These are phyloP conservation scores for Cutaneotrichosporon sp. DNA, from an alignment of 1,284 basidiomycete species.

Conservation along the genomic window DNA sequence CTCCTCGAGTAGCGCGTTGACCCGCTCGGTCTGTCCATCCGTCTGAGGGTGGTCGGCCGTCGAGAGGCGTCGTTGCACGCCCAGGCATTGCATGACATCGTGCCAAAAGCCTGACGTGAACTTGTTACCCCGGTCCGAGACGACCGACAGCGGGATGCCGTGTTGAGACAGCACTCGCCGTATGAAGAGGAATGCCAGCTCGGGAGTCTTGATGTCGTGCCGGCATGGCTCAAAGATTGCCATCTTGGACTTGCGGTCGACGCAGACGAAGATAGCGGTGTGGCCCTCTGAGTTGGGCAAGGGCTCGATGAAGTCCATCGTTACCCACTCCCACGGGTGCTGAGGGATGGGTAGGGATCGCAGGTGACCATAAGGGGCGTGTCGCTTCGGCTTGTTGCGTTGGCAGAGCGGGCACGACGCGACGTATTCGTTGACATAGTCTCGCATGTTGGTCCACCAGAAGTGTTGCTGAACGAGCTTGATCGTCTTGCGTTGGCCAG, in stretches of 20 bases:
- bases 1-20: no score
- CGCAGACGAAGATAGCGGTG: slow-evolving; percentile 56
- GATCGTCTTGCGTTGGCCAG: slow-evolving; percentile 52
- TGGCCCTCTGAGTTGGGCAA: slow-evolving; percentile 54
- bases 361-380: slow-evolving; percentile 48
- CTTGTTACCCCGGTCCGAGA: neutral
- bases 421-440: slow-evolving; percentile 34
- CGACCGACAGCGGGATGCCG: slow-evolving; percentile 4
- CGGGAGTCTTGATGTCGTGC: neutral
- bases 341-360: slow-evolving; percentile 52
- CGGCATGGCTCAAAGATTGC: slow-evolving; percentile 50
- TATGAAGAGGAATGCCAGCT: neutral
- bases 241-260: slow-evolving; percentile 56
- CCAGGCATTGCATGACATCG: neutral
- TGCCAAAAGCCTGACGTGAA: no score
- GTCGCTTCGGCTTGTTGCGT: slow-evolving; percentile 49
- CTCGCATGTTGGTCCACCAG: slow-evolving; percentile 30
- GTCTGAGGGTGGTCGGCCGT: no score
- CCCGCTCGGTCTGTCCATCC: no score
- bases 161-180: slow-evolving; percentile 22
- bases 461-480: slow-evolving; percentile 26
- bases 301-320: slow-evolving; percentile 58
- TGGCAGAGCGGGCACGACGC: slow-evolving; percentile 54
- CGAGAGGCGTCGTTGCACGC: no score
- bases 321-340: slow-evolving; percentile 36